phyloP scores from a whole-genome alignment of 805 yeast genomes.

The Myxozyma lipomycoides region DNA sequence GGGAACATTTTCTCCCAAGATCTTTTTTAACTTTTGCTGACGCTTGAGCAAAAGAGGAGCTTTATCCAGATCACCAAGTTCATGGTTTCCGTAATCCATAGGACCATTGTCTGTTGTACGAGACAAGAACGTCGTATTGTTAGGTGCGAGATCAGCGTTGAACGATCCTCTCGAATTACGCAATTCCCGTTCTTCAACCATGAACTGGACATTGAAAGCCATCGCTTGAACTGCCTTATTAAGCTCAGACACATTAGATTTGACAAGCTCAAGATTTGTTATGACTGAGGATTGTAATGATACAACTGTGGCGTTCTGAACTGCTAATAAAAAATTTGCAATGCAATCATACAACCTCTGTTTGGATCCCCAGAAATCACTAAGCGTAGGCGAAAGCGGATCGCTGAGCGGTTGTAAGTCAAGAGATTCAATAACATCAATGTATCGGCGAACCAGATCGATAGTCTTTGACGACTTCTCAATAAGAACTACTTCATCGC shows the following conservation, averaged over 20 bases:
- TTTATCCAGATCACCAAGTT: not conserved
- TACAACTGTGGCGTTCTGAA: conserved; percentile 59
- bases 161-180: conserved; percentile 4
- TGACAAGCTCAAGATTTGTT: conserved; percentile 7
- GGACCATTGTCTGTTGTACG: not conserved
- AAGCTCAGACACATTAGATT: conserved; percentile 8
- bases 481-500: conserved; percentile 13
- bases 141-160: not conserved
- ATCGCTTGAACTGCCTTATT: conserved; percentile 15
- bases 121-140: not conserved
- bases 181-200: conserved; percentile 23
- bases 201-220: conserved; percentile 15
- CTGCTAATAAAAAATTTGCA: conserved; percentile 56
- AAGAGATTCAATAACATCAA: conserved; percentile 39
- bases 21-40: conserved; percentile 15
- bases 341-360: conserved; percentile 59
- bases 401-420: conserved; percentile 29
- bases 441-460: conserved; percentile 25
- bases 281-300: not conserved
- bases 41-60: conserved; percentile 4
- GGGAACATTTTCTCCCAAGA: conserved; percentile 23
- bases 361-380: conserved; percentile 67
- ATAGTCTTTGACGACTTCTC: conserved; percentile 13
- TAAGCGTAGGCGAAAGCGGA: conserved; percentile 21
- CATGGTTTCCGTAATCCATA: not conserved